Percentiles rank a stretch among this genome's conserved stretches.
Conservation (phyloP, 2,329 filamentous ascomycete species). For the Chrysoporthe puriensis region DNA sequence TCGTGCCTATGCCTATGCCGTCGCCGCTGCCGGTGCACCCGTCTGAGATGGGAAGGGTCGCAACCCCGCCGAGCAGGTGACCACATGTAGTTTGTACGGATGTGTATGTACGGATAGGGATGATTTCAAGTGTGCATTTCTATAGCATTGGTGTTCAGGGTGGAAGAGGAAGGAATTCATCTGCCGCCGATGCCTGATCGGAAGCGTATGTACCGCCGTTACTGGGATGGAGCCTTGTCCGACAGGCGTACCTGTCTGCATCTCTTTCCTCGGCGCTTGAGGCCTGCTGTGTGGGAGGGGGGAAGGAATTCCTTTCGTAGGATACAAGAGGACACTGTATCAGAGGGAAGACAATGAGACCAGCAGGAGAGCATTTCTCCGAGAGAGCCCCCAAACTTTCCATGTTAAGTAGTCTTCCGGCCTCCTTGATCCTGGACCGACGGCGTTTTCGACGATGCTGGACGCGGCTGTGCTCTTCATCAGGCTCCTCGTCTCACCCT, state of each 20-base stretch:
- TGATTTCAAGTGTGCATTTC: conserved; percentile 6
- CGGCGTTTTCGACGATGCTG: too few species aligned
- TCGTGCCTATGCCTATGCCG: conserved; percentile 16
- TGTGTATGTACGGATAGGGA: conserved; percentile 11
- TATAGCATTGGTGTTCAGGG: conserved; percentile 24
- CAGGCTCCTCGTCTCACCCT: too few species aligned
- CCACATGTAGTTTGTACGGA: not conserved
- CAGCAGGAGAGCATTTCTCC: not conserved
- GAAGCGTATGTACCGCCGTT: not conserved
- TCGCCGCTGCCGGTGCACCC: conserved; percentile 53
- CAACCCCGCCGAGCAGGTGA: conserved; percentile 34
- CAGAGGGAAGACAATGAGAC: not conserved
- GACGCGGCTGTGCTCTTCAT: too few species aligned
- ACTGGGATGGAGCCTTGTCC: not conserved
- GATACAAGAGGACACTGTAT: not conserved
- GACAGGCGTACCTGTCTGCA: too few species aligned
- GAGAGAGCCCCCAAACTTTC: not conserved
- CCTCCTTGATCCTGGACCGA: not conserved
- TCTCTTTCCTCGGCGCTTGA: not conserved
- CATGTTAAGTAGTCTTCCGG: not conserved
- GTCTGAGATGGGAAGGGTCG: conserved; percentile 45
- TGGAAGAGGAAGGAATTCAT: conserved; percentile 1
- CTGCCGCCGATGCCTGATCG: not conserved
- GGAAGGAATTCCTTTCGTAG: not conserved
- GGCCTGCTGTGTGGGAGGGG: not conserved